Evolutionary conservation across 2,329 filamentous ascomycete species (phyloP).

Genomic region (Claviceps pusilla): DNA sequence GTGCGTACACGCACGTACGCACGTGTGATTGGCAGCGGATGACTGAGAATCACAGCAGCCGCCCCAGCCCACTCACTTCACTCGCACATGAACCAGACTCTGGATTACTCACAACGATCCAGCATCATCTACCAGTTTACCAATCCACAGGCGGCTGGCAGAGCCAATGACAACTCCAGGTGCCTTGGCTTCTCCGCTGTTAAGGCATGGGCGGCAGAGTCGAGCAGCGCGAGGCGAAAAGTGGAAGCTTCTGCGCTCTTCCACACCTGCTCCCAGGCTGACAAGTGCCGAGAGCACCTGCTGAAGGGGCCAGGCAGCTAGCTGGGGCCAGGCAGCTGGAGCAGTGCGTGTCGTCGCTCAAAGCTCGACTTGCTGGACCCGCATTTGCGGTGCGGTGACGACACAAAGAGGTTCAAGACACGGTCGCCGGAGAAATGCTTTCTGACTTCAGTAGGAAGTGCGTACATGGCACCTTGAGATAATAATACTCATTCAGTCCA

Average conservation of each 20-base stretch:
- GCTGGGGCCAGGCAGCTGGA: slow-evolving; percentile 2
- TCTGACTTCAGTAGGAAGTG: not conserved
- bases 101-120: slow-evolving; percentile 5
- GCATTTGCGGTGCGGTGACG: not conserved
- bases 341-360: slow-evolving; percentile 1
- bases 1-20: not conserved
- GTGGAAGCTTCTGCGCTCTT: slow-evolving; percentile 6
- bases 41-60: not conserved
- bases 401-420: not conserved
- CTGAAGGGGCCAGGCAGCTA: not conserved
- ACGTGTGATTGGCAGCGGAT: not conserved
- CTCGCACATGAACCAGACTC: not conserved
- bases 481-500: too few species aligned
- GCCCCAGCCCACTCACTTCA: not conserved
- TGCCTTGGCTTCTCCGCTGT: slow-evolving; percentile 7
- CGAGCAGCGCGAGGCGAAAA: slow-evolving; percentile 1
- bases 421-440: not conserved
- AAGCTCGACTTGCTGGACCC: not conserved
- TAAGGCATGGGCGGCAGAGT: too few species aligned
- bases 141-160: slow-evolving; percentile 6
- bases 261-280: not conserved
- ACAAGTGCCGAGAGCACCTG: too few species aligned
- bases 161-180: slow-evolving; percentile 21
- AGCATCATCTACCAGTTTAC: not conserved
- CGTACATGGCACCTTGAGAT: too few species aligned